Percentiles rank a stretch among this genome's conserved stretches.
Evolutionary conservation across 2,329 filamentous ascomycete genomes (phyloP).

Genomic region (Sporothrix mexicana): DNA sequence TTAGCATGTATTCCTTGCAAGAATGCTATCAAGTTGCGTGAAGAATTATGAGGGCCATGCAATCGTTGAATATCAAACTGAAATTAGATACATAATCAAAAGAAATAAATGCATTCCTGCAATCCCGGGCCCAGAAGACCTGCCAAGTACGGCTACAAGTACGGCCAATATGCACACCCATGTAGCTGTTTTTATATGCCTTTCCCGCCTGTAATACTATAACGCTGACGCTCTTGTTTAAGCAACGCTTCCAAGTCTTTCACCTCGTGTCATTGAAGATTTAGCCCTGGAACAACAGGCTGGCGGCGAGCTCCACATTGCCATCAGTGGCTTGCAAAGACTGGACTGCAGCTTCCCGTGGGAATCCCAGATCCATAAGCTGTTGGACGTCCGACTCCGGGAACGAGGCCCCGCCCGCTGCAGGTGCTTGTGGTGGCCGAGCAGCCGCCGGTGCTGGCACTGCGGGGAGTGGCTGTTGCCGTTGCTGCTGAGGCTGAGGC

Average conservation of each 20-base stretch:
- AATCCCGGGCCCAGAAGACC: neutral
- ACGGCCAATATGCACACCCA: neutral
- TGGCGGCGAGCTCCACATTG: conserved; percentile 87
- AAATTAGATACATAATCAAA: neutral
- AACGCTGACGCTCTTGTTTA: neutral
- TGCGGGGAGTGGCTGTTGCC: conserved; percentile 25
- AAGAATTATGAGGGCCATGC: too few relatives aligned
- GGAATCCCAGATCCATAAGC: conserved; percentile 78
- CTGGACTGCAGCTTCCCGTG: conserved; percentile 74
- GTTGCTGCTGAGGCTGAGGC: conserved; percentile 23
- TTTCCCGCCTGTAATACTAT: too few relatives aligned
- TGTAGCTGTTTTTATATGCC: neutral
- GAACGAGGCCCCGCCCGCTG: conserved; percentile 46
- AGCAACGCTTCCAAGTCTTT: neutral
- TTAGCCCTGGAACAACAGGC: conserved; percentile 68
- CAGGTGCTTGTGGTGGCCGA: conserved; percentile 36
- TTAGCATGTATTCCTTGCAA: neutral
- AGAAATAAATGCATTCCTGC: neutral
- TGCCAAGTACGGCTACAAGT: neutral
- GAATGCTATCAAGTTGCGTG: neutral
- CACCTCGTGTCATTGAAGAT: neutral
- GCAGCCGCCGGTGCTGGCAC: conserved; percentile 39
- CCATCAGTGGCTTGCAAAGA: conserved; percentile 83
- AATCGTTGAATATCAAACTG: neutral
- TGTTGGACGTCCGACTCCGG: conserved; percentile 74